These are phyloP conservation scores for Exophiala sideris DNA, from an alignment of 2,329 filamentous ascomycete genomes.

Conservation along the genomic window DNA sequence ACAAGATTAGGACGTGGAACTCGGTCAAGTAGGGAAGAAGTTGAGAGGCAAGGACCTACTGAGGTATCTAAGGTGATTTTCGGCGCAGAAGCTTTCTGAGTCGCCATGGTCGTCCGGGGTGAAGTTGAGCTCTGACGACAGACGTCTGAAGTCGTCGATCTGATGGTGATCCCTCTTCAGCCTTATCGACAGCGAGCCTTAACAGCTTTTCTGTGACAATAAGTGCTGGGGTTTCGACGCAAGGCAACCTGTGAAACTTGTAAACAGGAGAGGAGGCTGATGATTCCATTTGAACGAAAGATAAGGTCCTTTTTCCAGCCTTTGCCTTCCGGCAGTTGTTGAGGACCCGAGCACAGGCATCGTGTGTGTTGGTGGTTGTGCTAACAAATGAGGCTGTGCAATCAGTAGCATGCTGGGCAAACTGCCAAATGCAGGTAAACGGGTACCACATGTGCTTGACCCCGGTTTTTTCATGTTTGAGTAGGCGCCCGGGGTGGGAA, in stretches of 20 bases:
- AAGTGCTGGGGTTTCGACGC: background rate
- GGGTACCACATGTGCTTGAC: background rate
- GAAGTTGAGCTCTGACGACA: no score
- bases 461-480: conserved; percentile 11
- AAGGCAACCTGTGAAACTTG: background rate
- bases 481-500: conserved; percentile 2
- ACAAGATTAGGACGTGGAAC: conserved; percentile 11
- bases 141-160: no score
- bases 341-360: background rate
- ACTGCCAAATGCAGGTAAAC: background rate
- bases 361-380: conserved; percentile 4
- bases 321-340: background rate
- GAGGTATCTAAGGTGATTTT: conserved; percentile 27
- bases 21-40: background rate
- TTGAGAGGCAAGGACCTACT: conserved; percentile 15
- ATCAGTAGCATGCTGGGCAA: conserved; percentile 11
- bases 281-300: background rate
- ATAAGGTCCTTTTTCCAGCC: background rate
- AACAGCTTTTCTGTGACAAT: background rate
- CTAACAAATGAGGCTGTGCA: conserved; percentile 17
- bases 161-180: background rate
- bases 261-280: background rate
- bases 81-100: conserved; percentile 14
- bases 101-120: conserved; percentile 10
- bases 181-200: background rate